Base-by-base conservation (phyloP, 441 rosid genomes). In the Erysimum pusillum region DNA sequence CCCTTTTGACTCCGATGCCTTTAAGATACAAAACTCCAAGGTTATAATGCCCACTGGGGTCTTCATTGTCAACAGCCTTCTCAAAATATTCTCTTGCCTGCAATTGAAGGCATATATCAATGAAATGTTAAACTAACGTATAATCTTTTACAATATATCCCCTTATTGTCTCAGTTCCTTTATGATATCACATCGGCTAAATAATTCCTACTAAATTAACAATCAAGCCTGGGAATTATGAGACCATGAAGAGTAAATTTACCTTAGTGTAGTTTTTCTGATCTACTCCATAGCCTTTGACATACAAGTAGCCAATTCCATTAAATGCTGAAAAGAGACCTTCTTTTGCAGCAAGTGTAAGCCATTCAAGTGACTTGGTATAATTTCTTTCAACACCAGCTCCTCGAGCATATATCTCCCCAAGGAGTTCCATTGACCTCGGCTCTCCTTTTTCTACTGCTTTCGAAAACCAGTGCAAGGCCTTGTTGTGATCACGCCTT, bases 321-420 rank as follows among this genome's bases (percentile, higher is more conserved):
- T 93, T 95, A 77, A 86, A 95, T 63, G 99, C 97, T 7, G 97
- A 95, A 81, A 82, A 83, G 74, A 88, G 92, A 67, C 91, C 89
- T 73, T 88, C 97, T 39, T 83, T 87, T 3, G 94, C 85, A 18
- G 99, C 99, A 81, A 90, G 96, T 9, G 81, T 85, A 59, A 95
- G 90, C 95, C 98, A 95, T 75, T 91, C 95, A 63, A 95, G 87
- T 28, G 97, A 97, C 81, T 87, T 91, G 52, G 97, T 88, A 73
- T 95, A 91, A 71, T 95, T 93, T 84, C 97, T 91, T 83, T 95
- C 99, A 77, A 95, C 97, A 67, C 98, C 97, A 74, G 97, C 97
- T 74, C 99, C 99, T 84, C 95, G 79, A 31, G 99, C 98, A 84
- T 90, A 91, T 73, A 93, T 93, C 84, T 95, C 99, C 63, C 98